phyloP scores from a whole-genome alignment of 2,329 filamentous ascomycete species.

The Phoma sp. region DNA sequence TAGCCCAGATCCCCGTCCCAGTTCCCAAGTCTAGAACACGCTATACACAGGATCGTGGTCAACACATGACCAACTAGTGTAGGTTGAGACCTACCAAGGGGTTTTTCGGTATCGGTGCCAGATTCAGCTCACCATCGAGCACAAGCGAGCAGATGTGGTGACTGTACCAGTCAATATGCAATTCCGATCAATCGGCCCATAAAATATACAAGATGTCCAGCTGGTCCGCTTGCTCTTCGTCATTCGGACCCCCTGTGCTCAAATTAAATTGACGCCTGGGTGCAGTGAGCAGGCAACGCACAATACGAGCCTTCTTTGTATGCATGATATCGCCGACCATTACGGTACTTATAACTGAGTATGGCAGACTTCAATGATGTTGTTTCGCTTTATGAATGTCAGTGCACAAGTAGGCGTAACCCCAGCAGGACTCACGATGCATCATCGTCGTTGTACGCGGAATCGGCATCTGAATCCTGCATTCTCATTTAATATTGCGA shows the following conservation, averaged over 20 bases:
- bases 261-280: too few relatives aligned
- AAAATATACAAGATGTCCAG: conserved; percentile 51
- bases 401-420: neutral
- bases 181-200: too few relatives aligned
- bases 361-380: conserved; percentile 35
- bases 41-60: conserved; percentile 11
- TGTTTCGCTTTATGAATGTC: conserved; percentile 25
- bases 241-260: conserved; percentile 38
- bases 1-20: conserved; percentile 54
- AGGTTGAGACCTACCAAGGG: conserved; percentile 23
- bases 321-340: conserved; percentile 40
- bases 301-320: conserved; percentile 38
- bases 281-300: too few relatives aligned
- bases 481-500: conserved; percentile 5
- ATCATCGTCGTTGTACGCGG: conserved; percentile 28
- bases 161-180: conserved; percentile 5
- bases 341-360: conserved; percentile 36
- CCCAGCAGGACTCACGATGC: conserved; percentile 22
- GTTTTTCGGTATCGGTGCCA: conserved; percentile 32
- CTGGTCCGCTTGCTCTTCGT: conserved; percentile 48
- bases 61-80: neutral
- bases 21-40: conserved; percentile 53
- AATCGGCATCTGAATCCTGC: conserved; percentile 28
- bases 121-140: conserved; percentile 31
- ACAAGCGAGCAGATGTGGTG: conserved; percentile 38